Percentiles rank a stretch among this genome's conserved stretches.
phyloP scores from a whole-genome alignment of 371 early-diverging fungal species.

The Haplosporangium sp. region DNA sequence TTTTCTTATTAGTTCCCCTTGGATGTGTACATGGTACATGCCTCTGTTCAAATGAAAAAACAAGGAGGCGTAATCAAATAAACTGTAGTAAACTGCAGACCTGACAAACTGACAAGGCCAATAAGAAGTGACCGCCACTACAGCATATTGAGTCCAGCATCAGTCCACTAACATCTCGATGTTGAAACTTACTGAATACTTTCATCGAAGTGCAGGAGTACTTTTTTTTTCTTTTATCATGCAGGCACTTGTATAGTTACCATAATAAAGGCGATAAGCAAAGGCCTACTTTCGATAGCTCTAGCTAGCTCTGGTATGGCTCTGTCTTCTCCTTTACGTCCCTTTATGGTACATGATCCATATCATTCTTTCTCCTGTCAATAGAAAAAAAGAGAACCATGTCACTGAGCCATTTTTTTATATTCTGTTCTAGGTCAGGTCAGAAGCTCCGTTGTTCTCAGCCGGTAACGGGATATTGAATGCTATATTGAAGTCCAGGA shows the following conservation, averaged over 20 bases:
- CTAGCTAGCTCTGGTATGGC: background rate
- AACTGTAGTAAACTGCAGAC: too few species aligned
- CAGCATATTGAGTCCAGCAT: background rate
- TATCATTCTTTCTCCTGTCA: constrained; percentile 1
- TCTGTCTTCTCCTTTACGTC: background rate
- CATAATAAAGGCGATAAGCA: background rate
- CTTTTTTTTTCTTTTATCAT: background rate
- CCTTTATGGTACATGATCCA: background rate
- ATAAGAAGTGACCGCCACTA: background rate
- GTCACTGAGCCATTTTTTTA: background rate
- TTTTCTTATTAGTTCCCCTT: background rate
- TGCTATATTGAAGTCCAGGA: background rate
- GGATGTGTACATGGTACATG: background rate
- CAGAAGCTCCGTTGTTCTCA: constrained; percentile 6
- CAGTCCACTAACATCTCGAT: background rate
- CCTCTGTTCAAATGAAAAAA: background rate
- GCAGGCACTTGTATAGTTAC: background rate
- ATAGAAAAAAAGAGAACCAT: background rate
- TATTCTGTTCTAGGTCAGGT: background rate
- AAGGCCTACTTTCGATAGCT: background rate
- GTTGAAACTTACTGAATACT: too few species aligned
- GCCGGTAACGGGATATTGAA: constrained; percentile 11
- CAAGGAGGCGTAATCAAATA: background rate
- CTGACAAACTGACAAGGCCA: too few species aligned
- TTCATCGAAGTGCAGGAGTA: background rate